A percentile compares a stretch with the other conserved stretches of the same genome.
Evolutionary conservation across 345 rosid genomes (phyloP).

Genomic region (Hypericum androsaemum): DNA sequence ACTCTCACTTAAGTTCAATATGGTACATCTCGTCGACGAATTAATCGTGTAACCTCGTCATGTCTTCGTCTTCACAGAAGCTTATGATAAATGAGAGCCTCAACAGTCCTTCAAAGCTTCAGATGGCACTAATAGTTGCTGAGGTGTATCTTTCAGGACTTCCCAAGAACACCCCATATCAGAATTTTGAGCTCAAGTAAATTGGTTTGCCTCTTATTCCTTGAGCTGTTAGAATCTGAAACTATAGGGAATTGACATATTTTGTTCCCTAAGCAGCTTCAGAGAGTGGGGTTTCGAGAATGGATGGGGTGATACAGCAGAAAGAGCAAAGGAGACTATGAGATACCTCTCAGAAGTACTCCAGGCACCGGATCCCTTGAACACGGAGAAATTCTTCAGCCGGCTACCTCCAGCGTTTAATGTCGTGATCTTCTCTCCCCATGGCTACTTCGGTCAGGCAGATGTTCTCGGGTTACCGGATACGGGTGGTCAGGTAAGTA

Average conservation of each 20-base stretch:
- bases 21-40: no score
- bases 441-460: constrained; percentile 83
- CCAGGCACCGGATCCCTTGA: constrained; percentile 70
- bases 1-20: no score
- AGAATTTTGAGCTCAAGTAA: constrained; percentile 53
- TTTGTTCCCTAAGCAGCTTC: constrained; percentile 33
- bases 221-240: no score
- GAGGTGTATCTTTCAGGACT: constrained; percentile 52
- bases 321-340: constrained; percentile 58
- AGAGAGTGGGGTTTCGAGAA: constrained; percentile 89
- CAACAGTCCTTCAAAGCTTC: constrained; percentile 49
- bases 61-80: constrained; percentile 26
- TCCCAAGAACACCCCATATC: constrained; percentile 40
- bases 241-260: background rate
- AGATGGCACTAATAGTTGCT: constrained; percentile 55
- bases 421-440: constrained; percentile 75
- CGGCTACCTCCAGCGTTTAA: constrained; percentile 59
- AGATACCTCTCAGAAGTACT: constrained; percentile 67
- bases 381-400: constrained; percentile 47
- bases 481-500: constrained; percentile 70
- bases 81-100: constrained; percentile 58
- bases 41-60: no score
- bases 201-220: background rate
- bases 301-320: constrained; percentile 83
- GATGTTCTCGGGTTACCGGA: constrained; percentile 91